A percentile compares a stretch with the other conserved stretches of the same genome.
phyloP scores from a whole-genome alignment of 371 early-diverging fungal species.

The Gilbertella persicaria region DNA sequence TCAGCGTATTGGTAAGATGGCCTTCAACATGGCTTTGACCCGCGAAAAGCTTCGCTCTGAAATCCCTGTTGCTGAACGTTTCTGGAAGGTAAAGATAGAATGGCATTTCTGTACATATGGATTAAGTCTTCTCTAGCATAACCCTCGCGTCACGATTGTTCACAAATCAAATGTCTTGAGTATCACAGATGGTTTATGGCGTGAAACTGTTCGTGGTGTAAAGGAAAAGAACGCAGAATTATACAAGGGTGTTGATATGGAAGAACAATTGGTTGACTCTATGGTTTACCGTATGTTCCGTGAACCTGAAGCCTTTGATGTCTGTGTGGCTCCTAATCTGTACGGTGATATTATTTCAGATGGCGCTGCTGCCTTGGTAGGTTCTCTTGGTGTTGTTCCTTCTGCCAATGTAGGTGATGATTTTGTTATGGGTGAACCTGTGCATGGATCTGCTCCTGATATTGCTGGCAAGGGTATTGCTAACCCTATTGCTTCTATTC shows the following conservation, averaged over 20 bases:
- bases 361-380: conserved; percentile 94
- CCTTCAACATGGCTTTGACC: conserved; percentile 85
- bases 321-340: conserved; percentile 93
- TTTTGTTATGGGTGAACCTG: conserved; percentile 94
- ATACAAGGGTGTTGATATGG: conserved; percentile 69
- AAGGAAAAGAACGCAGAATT: conserved; percentile 62
- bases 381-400: conserved; percentile 92
- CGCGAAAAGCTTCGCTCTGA: conserved; percentile 73
- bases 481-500: conserved; percentile 93
- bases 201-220: conserved; percentile 82
- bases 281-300: conserved; percentile 97
- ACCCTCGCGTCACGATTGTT: conserved; percentile 88
- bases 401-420: conserved; percentile 91
- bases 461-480: conserved; percentile 94
- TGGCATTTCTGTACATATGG: not conserved
- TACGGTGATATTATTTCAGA: conserved; percentile 96
- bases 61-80: conserved; percentile 55
- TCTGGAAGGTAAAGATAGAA: conserved; percentile 55
- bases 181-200: conserved; percentile 93
- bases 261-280: conserved; percentile 95
- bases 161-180: conserved; percentile 96
- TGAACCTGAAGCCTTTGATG: conserved; percentile 93
- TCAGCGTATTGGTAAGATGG: conserved; percentile 81
- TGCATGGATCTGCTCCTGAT: conserved; percentile 96
- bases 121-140: conserved; percentile 32